Evolutionary conservation across 192 early-diverging fungal species (phyloP).

Genomic region (Obelidium mucronatum): DNA sequence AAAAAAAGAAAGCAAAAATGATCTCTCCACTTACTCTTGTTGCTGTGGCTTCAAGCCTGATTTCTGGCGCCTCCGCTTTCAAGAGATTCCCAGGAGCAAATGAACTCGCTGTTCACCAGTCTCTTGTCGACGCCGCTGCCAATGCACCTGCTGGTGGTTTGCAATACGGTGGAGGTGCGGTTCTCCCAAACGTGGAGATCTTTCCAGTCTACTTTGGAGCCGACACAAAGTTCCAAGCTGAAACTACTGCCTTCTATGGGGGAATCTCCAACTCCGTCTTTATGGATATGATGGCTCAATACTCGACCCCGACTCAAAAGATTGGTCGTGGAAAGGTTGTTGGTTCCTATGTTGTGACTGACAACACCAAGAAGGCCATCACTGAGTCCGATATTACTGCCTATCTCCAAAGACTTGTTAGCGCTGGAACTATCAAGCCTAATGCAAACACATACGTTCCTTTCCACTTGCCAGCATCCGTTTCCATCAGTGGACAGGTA

Average conservation of each 20-base stretch:
- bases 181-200: neutral
- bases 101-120: too few relatives aligned
- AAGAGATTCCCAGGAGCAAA: too few relatives aligned
- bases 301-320: conserved; percentile 22
- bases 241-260: conserved; percentile 4
- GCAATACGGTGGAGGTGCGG: neutral
- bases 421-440: neutral
- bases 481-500: neutral
- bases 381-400: neutral
- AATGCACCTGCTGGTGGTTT: neutral
- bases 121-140: too few relatives aligned
- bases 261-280: conserved; percentile 20
- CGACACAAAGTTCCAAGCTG: neutral
- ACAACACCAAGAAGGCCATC: neutral
- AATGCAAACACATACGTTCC: conserved; percentile 16
- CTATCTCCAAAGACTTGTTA: neutral
- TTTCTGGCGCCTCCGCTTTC: too few relatives aligned
- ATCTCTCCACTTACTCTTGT: too few relatives aligned
- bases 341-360: conserved; percentile 6
- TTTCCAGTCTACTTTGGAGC: neutral
- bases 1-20: too few relatives aligned
- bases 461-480: neutral
- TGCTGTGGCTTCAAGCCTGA: too few relatives aligned
- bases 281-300: conserved; percentile 25
- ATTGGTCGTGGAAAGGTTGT: conserved; percentile 30